phyloP scores from a whole-genome alignment of 805 yeast species.

The Yamadazyma philogaea region DNA sequence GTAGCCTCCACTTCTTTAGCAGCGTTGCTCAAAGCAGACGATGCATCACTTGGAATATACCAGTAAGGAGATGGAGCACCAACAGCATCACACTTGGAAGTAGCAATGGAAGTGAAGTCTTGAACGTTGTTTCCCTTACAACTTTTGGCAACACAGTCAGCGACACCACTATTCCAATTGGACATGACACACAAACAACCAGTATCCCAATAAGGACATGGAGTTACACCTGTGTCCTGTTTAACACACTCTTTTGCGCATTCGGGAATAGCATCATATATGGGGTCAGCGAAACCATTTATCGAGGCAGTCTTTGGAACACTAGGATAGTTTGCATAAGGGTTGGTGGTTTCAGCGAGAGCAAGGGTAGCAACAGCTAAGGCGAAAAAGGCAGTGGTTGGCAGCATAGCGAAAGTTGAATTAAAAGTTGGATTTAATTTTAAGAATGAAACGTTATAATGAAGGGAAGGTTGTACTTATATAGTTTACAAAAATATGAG shows the following conservation, averaged over 20 bases:
- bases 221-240: conserved; percentile 32
- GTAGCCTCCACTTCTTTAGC: conserved; percentile 22
- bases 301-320: conserved; percentile 40
- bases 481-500: too few relatives aligned
- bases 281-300: conserved; percentile 41
- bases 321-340: conserved; percentile 30
- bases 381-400: conserved; percentile 11
- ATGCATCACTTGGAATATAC: conserved; percentile 29
- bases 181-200: conserved; percentile 46
- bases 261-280: conserved; percentile 30
- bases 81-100: conserved; percentile 26
- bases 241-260: conserved; percentile 37
- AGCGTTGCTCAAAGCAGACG: conserved; percentile 15
- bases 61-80: conserved; percentile 19
- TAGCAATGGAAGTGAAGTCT: conserved; percentile 29
- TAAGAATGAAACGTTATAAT: background rate
- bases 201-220: conserved; percentile 47
- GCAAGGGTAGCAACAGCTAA: conserved; percentile 18
- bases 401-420: conserved; percentile 16
- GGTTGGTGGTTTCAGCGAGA: conserved; percentile 18
- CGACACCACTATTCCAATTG: conserved; percentile 30
- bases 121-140: conserved; percentile 34
- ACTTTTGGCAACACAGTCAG: conserved; percentile 36
- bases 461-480: background rate
- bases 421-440: background rate